Percentiles rank a stretch among this genome's conserved stretches.
phyloP scores from a whole-genome alignment of 2,329 filamentous ascomycete species.

The Diplodia seriata region DNA sequence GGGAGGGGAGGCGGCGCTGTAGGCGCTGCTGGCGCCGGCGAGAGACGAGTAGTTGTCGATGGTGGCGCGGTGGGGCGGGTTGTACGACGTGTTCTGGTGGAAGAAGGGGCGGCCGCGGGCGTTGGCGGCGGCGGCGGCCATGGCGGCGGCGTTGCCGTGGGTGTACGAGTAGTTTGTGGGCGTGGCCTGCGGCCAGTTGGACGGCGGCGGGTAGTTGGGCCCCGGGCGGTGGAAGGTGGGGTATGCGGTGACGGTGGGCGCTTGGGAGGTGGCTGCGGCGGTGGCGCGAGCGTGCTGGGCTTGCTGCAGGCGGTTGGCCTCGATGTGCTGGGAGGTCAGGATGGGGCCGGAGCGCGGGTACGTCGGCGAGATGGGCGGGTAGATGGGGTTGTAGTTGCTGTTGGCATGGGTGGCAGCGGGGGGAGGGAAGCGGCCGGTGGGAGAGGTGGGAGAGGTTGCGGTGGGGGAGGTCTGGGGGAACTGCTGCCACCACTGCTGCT shows the following conservation, averaged over 20 bases:
- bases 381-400: slow-evolving; percentile 4
- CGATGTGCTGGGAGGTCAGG: slow-evolving; percentile 29
- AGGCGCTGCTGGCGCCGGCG: background rate
- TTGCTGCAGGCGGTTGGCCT: slow-evolving; percentile 21
- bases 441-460: background rate
- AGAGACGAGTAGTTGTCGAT: background rate
- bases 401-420: background rate
- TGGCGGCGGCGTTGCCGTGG: background rate
- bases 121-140: background rate
- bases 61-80: slow-evolving; percentile 4
- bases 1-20: background rate
- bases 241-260: slow-evolving; percentile 3
- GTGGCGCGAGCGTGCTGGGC: slow-evolving; percentile 22
- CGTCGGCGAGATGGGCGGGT: slow-evolving; percentile 10
- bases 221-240: slow-evolving; percentile 8
- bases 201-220: slow-evolving; percentile 8
- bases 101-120: background rate
- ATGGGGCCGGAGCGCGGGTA: slow-evolving; percentile 11
- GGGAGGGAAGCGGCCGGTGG: background rate
- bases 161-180: background rate
- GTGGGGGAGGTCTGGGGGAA: background rate
- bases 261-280: background rate
- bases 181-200: background rate
- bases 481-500: slow-evolving; percentile 21
- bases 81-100: slow-evolving; percentile 17